Conservation (phyloP, 2,329 filamentous ascomycete species). For the Neospermospora avenae region DNA sequence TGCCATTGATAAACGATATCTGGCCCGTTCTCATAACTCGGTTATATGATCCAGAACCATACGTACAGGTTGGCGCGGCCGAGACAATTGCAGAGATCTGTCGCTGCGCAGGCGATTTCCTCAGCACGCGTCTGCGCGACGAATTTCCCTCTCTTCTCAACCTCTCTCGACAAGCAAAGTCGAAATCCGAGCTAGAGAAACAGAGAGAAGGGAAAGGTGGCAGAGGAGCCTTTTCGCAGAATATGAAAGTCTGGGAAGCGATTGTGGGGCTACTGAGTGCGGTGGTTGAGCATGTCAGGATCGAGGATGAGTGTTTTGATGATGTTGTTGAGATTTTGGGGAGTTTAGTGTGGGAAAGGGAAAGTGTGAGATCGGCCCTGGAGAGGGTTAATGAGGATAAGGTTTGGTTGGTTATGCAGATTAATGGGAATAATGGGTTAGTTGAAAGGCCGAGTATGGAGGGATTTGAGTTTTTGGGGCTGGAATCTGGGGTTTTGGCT, state of each 20-base stretch:
- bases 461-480: conserved; percentile 36
- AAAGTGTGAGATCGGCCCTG: conserved; percentile 53
- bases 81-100: conserved; percentile 68
- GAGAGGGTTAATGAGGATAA: conserved; percentile 68
- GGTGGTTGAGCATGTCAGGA: conserved; percentile 58
- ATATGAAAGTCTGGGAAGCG: conserved; percentile 62
- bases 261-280: conserved; percentile 55
- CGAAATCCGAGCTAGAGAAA: conserved; percentile 40
- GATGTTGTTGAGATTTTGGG: conserved; percentile 63
- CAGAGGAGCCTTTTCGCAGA: conserved; percentile 58
- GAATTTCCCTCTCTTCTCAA: conserved; percentile 62
- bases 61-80: conserved; percentile 68
- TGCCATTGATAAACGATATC: conserved; percentile 84
- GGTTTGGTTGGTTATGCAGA: conserved; percentile 63
- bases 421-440: conserved; percentile 31
- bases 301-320: conserved; percentile 70
- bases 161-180: conserved; percentile 44
- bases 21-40: conserved; percentile 80
- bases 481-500: neutral
- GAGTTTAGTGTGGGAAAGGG: conserved; percentile 44
- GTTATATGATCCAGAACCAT: conserved; percentile 63
- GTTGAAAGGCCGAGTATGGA: conserved; percentile 42
- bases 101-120: conserved; percentile 72
- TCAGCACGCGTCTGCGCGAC: conserved; percentile 69
- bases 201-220: conserved; percentile 34